phyloP scores from a whole-genome alignment of 176 grass and related monocot species.

The Carex kokanica region DNA sequence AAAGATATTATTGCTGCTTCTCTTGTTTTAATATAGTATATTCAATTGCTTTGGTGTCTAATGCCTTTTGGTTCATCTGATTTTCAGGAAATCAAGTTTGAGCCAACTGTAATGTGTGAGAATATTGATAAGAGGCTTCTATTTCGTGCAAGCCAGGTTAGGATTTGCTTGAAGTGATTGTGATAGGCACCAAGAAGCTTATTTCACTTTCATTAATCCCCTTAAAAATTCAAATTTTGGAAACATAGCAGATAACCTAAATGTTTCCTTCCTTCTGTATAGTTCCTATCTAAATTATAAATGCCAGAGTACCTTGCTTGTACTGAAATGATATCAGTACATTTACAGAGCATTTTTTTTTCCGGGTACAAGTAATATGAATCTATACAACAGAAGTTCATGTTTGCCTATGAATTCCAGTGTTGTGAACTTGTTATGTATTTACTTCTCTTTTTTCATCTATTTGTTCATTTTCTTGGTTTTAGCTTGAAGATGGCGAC shows the following conservation, averaged over 20 bases:
- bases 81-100: slow-evolving; percentile 95
- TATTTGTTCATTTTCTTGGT: slow-evolving; percentile 37
- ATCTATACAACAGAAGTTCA: neutral
- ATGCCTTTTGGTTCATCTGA: slow-evolving; percentile 30
- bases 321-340: neutral
- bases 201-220: neutral
- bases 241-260: neutral
- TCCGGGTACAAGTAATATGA: neutral
- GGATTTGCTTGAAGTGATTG: slow-evolving; percentile 6
- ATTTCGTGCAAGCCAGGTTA: slow-evolving; percentile 87
- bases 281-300: neutral
- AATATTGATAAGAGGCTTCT: slow-evolving; percentile 67
- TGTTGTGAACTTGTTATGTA: neutral
- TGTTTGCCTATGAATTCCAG: neutral
- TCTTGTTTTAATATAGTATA: slow-evolving; percentile 15
- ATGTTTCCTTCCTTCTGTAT: neutral
- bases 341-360: slow-evolving; percentile 18
- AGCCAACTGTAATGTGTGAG: slow-evolving; percentile 98
- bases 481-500: slow-evolving; percentile 96
- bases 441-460: neutral
- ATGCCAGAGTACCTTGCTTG: neutral
- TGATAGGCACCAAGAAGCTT: neutral
- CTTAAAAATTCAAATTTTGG: neutral
- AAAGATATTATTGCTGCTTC: neutral
- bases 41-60: slow-evolving; percentile 22